These are phyloP conservation scores for Phoenix dactylifera DNA, from an alignment of 176 grass and related monocot species.

Conservation along the genomic window DNA sequence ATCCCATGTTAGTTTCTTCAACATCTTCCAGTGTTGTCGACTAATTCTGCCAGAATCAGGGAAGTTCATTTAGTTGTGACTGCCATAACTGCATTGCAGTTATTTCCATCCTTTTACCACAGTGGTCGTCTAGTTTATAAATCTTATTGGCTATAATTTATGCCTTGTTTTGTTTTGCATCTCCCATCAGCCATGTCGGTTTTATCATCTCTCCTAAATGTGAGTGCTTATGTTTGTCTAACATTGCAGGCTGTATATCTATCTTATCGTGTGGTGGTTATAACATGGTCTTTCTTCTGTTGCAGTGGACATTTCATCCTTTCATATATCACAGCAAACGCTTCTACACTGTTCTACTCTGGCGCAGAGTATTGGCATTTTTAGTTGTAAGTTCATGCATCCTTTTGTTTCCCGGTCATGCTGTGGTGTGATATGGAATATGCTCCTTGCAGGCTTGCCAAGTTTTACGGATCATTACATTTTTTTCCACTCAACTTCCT, in stretches of 20 bases:
- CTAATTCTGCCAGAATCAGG: too few relatives aligned
- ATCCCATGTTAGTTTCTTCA: too few relatives aligned
- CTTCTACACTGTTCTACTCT: slow-evolving; percentile 89
- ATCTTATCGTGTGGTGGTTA: slow-evolving; percentile 4
- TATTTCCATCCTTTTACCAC: too few relatives aligned
- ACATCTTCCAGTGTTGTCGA: too few relatives aligned
- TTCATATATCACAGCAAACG: slow-evolving; percentile 94
- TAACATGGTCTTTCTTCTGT: slow-evolving; percentile 16
- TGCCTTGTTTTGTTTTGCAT: background rate
- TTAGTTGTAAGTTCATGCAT: slow-evolving; percentile 62
- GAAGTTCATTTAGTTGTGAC: too few relatives aligned
- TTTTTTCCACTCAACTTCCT: slow-evolving; percentile 97
- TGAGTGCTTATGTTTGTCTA: slow-evolving; percentile 1
- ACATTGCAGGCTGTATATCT: background rate
- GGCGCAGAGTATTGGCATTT: slow-evolving; percentile 85
- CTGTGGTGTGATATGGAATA: slow-evolving; percentile 3
- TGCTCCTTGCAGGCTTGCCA: slow-evolving; percentile 52
- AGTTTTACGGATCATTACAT: slow-evolving; percentile 67
- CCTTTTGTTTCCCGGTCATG: slow-evolving; percentile 3
- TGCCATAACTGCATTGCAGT: too few relatives aligned
- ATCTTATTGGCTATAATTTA: too few relatives aligned
- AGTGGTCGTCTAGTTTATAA: too few relatives aligned
- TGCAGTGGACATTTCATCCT: slow-evolving; percentile 96
- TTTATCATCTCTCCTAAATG: too few relatives aligned
- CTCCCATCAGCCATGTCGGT: background rate